Conservation (phyloP, 805 yeast species). For the Candida ortonii region DNA sequence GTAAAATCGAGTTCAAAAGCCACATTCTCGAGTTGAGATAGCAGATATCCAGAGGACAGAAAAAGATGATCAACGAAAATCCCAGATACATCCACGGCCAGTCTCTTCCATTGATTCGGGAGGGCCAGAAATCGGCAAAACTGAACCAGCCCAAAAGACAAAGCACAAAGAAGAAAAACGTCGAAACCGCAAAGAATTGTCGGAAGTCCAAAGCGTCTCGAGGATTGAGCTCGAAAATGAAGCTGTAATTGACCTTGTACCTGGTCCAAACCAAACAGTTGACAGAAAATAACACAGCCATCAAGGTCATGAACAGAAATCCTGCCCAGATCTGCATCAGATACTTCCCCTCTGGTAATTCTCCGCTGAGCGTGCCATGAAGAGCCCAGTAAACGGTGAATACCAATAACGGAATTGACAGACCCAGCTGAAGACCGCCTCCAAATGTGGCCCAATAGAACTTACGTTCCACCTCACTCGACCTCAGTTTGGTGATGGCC, state of each 20-base stretch:
- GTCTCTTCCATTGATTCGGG: constrained; percentile 56
- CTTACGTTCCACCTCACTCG: constrained; percentile 36
- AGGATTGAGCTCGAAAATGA: constrained; percentile 84
- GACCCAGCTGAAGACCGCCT: constrained; percentile 69
- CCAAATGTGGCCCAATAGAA: constrained; percentile 50
- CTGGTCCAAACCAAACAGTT: constrained; percentile 71
- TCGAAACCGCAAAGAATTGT: constrained; percentile 65
- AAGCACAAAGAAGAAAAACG: constrained; percentile 53
- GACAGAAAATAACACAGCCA: constrained; percentile 60
- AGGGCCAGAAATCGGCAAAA: constrained; percentile 66
- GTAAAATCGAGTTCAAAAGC: constrained; percentile 67
- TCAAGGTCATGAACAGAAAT: constrained; percentile 62
- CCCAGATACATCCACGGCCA: constrained; percentile 81
- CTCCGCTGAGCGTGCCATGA: constrained; percentile 34
- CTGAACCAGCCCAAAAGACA: constrained; percentile 73
- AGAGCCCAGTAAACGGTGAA: constrained; percentile 51
- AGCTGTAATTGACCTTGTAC: constrained; percentile 81
- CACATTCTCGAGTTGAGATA: constrained; percentile 70
- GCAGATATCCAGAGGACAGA: constrained; percentile 60
- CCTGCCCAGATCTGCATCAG: constrained; percentile 93
- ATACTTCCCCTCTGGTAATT: constrained; percentile 53
- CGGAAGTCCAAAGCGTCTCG: constrained; percentile 61
- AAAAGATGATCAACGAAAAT: constrained; percentile 41
- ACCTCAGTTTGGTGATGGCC: constrained; percentile 67
- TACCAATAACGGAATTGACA: constrained; percentile 64